These are phyloP conservation scores for Epichloe uncinata DNA, from an alignment of 2,329 filamentous ascomycete genomes.

Conservation along the genomic window DNA sequence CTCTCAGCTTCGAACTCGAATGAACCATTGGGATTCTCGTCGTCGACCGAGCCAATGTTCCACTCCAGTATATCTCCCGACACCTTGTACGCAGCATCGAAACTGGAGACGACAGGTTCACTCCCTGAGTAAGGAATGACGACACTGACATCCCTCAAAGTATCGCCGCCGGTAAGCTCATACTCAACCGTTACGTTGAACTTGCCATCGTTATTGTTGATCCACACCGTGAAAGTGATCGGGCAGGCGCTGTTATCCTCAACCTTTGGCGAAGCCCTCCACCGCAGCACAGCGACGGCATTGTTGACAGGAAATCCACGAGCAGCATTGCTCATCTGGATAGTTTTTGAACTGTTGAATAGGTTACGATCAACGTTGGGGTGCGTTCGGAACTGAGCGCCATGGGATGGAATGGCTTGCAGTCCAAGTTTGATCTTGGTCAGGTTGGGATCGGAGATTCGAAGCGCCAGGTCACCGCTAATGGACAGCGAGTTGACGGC, in stretches of 20 bases:
- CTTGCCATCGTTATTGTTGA: constrained; percentile 73
- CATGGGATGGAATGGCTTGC: constrained; percentile 60
- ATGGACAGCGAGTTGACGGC: constrained; percentile 75
- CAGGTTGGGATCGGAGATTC: constrained; percentile 75
- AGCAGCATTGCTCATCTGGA: constrained; percentile 78
- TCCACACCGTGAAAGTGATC: constrained; percentile 95
- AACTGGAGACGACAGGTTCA: constrained; percentile 82
- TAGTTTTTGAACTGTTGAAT: constrained; percentile 70
- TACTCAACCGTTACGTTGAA: constrained; percentile 93
- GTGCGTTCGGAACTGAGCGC: constrained; percentile 86
- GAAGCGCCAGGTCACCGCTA: constrained; percentile 83
- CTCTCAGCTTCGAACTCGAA: constrained; percentile 94
- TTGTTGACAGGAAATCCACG: constrained; percentile 94
- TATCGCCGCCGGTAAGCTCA: constrained; percentile 70
- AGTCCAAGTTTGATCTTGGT: constrained; percentile 86
- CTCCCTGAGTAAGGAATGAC: constrained; percentile 74
- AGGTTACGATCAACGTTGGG: constrained; percentile 87
- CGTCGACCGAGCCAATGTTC: constrained; percentile 77
- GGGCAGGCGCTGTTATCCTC: constrained; percentile 74
- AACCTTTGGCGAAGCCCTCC: constrained; percentile 71
- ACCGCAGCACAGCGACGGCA: constrained; percentile 81
- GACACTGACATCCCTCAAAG: constrained; percentile 72
- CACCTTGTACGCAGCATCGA: constrained; percentile 89
- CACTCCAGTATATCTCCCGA: constrained; percentile 88
- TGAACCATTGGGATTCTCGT: constrained; percentile 67